phyloP scores from a whole-genome alignment of 2,329 filamentous ascomycete species.

The Myriosclerotinia scirpicola region DNA sequence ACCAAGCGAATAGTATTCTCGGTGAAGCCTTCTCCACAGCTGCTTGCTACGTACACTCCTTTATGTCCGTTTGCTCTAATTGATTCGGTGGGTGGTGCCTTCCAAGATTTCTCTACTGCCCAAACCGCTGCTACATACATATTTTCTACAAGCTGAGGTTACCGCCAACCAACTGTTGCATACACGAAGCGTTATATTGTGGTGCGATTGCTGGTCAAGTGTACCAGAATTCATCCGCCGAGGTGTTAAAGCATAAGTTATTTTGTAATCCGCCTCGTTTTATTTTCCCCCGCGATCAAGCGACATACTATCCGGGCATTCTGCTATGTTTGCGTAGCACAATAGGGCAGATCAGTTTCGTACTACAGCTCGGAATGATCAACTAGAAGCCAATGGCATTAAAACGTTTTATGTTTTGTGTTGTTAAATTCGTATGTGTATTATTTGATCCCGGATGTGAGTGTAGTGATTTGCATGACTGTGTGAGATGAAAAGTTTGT shows the following conservation, averaged over 20 bases:
- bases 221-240: slow-evolving; percentile 5
- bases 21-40: background rate
- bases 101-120: no score
- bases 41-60: background rate
- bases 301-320: background rate
- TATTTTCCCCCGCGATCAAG: background rate
- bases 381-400: background rate
- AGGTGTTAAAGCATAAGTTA: background rate
- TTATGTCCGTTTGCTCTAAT: background rate
- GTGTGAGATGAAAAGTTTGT: background rate
- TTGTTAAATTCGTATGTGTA: slow-evolving; percentile 1
- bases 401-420: background rate
- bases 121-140: background rate
- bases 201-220: slow-evolving; percentile 13
- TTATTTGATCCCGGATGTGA: background rate
- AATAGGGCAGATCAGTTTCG: slow-evolving; percentile 1
- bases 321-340: slow-evolving; percentile 14
- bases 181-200: background rate
- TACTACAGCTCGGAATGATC: background rate
- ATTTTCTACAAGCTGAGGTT: background rate
- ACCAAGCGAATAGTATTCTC: background rate
- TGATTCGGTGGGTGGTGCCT: background rate
- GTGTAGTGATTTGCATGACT: background rate
- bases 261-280: slow-evolving; percentile 3
- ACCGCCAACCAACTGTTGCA: slow-evolving; percentile 6